Conservation (phyloP, 106 monocot genomes). For the Agapanthus africanus region DNA sequence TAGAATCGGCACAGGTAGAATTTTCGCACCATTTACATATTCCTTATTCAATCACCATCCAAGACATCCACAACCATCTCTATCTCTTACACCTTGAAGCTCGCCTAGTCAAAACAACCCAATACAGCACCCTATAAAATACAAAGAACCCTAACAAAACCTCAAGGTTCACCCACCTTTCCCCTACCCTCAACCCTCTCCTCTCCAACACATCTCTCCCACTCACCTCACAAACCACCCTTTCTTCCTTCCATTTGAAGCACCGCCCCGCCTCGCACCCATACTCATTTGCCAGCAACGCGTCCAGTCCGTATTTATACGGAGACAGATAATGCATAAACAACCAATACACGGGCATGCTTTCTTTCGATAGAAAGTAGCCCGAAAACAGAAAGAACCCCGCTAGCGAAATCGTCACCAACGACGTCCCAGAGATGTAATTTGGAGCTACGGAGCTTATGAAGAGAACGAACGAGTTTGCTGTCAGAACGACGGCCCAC, state of each 20-base stretch:
- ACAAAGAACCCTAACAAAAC: constrained; percentile 79
- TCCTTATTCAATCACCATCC: no score
- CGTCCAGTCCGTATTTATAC: constrained; percentile 86
- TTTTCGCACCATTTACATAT: no score
- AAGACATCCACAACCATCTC: no score
- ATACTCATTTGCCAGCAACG: constrained; percentile 84
- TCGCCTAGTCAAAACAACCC: constrained; percentile 58
- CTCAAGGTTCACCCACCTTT: constrained; percentile 65
- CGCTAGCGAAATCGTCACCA: constrained; percentile 73
- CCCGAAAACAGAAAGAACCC: constrained; percentile 97
- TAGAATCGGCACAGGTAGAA: no score
- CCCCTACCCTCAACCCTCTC: constrained; percentile 41
- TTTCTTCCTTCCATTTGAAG: constrained; percentile 35
- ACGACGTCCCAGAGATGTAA: constrained; percentile 87
- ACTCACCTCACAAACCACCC: constrained; percentile 32
- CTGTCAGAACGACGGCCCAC: constrained; percentile 81
- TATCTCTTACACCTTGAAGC: constrained; percentile 55
- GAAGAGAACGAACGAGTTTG: constrained; percentile 92
- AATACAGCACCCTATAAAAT: constrained; percentile 74
- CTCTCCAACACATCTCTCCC: constrained; percentile 59
- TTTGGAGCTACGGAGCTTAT: constrained; percentile 79
- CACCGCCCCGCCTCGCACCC: constrained; percentile 54
- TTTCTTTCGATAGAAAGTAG: constrained; percentile 76
- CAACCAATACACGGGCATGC: constrained; percentile 80
- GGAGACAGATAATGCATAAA: constrained; percentile 86